Evolutionary conservation across 805 yeast genomes (phyloP).

Genomic region (Tetrapisispora iriomotensis): DNA sequence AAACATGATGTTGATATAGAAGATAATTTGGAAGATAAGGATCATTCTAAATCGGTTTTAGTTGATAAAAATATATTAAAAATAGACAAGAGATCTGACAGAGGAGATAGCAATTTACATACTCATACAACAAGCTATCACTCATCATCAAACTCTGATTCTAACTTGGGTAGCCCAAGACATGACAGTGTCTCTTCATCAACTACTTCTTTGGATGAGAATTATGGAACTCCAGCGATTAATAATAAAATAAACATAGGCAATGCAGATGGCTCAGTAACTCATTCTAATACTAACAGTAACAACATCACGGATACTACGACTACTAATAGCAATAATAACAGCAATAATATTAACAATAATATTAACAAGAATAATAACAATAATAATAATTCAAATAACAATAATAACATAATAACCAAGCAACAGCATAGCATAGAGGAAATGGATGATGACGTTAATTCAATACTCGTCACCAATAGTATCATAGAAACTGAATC

Average conservation of each 20-base stretch:
- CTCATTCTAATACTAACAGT: too few species aligned
- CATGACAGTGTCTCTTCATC: slow-evolving; percentile 15
- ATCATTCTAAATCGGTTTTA: too few species aligned
- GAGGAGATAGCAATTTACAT: slow-evolving; percentile 1
- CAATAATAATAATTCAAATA: background rate
- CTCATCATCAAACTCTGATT: slow-evolving; percentile 19
- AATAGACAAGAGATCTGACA: too few species aligned
- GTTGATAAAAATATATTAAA: too few species aligned
- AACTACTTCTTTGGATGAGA: slow-evolving; percentile 11
- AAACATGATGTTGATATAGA: background rate
- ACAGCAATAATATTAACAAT: background rate
- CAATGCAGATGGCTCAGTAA: background rate
- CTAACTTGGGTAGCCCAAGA: slow-evolving; percentile 17
- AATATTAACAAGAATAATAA: background rate
- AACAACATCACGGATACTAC: too few species aligned
- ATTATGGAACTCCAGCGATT: background rate
- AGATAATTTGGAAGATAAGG: background rate
- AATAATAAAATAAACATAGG: background rate
- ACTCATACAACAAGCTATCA: slow-evolving; percentile 13
- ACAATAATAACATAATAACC: background rate
- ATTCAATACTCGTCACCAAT: slow-evolving; percentile 3
- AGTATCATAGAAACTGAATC: slow-evolving; percentile 25
- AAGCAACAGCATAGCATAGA: too few species aligned
- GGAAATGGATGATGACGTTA: background rate
- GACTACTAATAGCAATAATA: background rate